A percentile compares a stretch with the other conserved stretches of the same genome.
Conservation (phyloP, 164 flowering plant genomes). For the Nymphaea colorata region DNA sequence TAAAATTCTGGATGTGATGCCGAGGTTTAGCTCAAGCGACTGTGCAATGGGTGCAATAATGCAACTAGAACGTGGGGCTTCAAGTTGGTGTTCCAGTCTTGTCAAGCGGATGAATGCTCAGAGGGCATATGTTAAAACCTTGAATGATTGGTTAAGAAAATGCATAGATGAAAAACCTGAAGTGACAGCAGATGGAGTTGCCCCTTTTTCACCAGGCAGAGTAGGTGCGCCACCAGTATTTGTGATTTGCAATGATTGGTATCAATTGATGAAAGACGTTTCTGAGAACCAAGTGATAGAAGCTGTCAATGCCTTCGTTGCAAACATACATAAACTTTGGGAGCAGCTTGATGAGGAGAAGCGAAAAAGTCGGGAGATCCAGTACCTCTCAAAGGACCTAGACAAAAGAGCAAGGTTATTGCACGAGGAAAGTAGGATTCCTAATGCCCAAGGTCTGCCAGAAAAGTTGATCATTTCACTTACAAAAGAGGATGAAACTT, state of each 20-base stretch:
- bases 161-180: constrained; percentile 61
- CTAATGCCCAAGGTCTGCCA: constrained; percentile 22
- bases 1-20: constrained; percentile 46
- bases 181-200: constrained; percentile 66
- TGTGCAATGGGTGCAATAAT: constrained; percentile 56
- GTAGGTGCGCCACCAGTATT: constrained; percentile 85
- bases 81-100: constrained; percentile 58
- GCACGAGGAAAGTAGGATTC: constrained; percentile 27
- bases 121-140: constrained; percentile 50
- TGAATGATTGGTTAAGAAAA: constrained; percentile 72
- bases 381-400: constrained; percentile 56
- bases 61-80: constrained; percentile 66
- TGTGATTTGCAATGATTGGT: constrained; percentile 83
- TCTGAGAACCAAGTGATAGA: constrained; percentile 43
- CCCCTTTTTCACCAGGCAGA: constrained; percentile 83
- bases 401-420: constrained; percentile 41
- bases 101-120: constrained; percentile 58
- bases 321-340: constrained; percentile 54
- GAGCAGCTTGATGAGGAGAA: constrained; percentile 84
- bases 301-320: constrained; percentile 62
- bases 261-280: constrained; percentile 52
- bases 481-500: constrained; percentile 45
- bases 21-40: constrained; percentile 29
- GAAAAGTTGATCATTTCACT: constrained; percentile 34
- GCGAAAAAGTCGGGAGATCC: constrained; percentile 59